These are phyloP conservation scores for Ophiostoma fasciatum DNA, from an alignment of 2,329 filamentous ascomycete genomes.

Conservation along the genomic window DNA sequence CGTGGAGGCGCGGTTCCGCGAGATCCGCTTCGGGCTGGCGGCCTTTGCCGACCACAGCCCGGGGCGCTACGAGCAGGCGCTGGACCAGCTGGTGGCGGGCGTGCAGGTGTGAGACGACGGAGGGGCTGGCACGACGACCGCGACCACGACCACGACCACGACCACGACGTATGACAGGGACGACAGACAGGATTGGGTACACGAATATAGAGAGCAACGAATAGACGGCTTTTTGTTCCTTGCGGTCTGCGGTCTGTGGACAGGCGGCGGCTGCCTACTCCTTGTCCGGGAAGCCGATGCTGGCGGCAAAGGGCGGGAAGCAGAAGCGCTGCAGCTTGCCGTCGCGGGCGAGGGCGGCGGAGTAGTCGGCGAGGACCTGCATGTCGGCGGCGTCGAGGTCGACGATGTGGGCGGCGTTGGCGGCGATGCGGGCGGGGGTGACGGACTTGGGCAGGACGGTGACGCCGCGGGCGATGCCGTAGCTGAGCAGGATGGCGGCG, in stretches of 20 bases:
- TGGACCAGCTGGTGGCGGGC: slow-evolving; percentile 37
- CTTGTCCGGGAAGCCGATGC: slow-evolving; percentile 63
- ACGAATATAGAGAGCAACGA: neutral
- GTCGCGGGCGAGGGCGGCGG: slow-evolving; percentile 30
- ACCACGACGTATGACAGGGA: no score
- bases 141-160: no score
- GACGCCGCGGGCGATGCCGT: slow-evolving; percentile 52
- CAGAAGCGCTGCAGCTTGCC: slow-evolving; percentile 46
- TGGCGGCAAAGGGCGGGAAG: slow-evolving; percentile 52
- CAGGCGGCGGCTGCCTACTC: slow-evolving; percentile 43
- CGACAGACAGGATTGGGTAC: neutral
- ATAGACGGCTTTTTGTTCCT: no score
- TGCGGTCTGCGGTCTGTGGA: slow-evolving; percentile 14
- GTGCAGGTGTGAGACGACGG: slow-evolving; percentile 2
- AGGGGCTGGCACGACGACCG: no score
- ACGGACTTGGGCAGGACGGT: slow-evolving; percentile 64
- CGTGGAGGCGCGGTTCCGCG: slow-evolving; percentile 54
- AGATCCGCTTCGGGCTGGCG: slow-evolving; percentile 55
- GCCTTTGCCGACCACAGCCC: slow-evolving; percentile 69
- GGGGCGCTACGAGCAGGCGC: slow-evolving; percentile 54
- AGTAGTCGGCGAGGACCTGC: slow-evolving; percentile 39
- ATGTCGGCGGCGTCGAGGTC: slow-evolving; percentile 50
- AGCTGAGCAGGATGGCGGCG: slow-evolving; percentile 53
- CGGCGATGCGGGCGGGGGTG: slow-evolving; percentile 50
- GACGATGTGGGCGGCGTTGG: slow-evolving; percentile 49